Evolutionary conservation across 768 basidiomycete species (phyloP), one percentile per base, ranked within the genome.

Genomic region (Russula olivacea): DNA sequence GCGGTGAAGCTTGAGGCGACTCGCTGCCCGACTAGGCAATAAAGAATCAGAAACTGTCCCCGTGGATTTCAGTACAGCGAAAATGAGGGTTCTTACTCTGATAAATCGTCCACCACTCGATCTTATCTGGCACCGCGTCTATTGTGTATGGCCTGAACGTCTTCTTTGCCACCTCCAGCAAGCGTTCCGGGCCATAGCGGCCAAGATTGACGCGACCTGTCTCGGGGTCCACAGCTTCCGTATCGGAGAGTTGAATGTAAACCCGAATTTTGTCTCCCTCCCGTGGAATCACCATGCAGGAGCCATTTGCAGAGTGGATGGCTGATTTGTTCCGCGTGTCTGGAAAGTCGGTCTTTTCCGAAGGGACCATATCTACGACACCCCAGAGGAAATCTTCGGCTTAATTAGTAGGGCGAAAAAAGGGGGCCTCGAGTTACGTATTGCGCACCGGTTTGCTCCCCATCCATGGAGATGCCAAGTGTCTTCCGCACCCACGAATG

Each of bases 401-500:
- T 17, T n/a, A 19, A 49, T 25, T 15, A 45, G 43, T 30, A 23
- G 15, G 38, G 34, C 34, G 32, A 56, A 34, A 23, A n/a, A 28
- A 34, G 28, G 23, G 19, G 6, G 9, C 8, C 54, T 30, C 25
- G 8, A 25, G 36, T 17, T 41, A 25, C 21, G 25, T 9, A 23
- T 30, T 1, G 62, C 69, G 28, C 14, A 74, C 79, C 76, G 10
- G 77, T 79, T 64, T 89, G 85, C 71, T 91, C 88, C 7, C 91
- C 91, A 63, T 90, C 83, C 88, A 92, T 87, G 4, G 74, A 69
- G 55, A 92, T 85, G 10, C 78, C 77, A 10, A 89, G 75, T 0
- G 74, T 60, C 63, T 88, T 89, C 28, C 91, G 81, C 25, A 92
- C 87, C 88, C 89, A 91, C 12, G 88, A 91, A 73, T 91, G 89